Base-by-base conservation (phyloP, 306 rosid genomes). In the Quercus suber region DNA sequence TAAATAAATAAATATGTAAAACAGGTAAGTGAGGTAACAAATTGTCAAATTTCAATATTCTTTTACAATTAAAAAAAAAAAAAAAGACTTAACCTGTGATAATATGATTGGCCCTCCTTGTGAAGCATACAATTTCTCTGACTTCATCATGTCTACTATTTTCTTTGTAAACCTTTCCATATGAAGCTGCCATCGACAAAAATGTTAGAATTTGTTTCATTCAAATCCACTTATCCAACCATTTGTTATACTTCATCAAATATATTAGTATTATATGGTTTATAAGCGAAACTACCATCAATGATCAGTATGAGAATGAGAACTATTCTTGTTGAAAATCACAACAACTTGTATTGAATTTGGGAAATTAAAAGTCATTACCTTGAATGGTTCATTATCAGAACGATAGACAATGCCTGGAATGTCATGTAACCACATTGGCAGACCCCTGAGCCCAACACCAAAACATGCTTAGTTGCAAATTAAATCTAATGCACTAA, bases 81-180 rank as follows among this genome's bases (percentile, higher is more conserved):
- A 55, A 55, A 27, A 9, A 37, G 20, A 52, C 15, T 43, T 33
- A 86, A 94, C 97, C 97, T 94, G 97, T 2, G 97, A 92, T 49
- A 92, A 76, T 82, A 95, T 89, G 78, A 92, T 95, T 9, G 98
- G 97, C 19, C 99, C 99, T 61, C 98, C 99, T 76, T 89, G 98
- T 35, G 99, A 88, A 81, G 97, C 99, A 77, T 69, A 95, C 20
- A 95, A 84, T 17, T 81, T 82, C 71, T 88, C 90, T 45, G 91
- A 81, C 85, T 95, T 95, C 98, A 95, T 92, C 88, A 88, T 55
- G 81, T 83, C 63, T 30, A 94, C 99, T 60, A 92, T 89, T 79
- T 81, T 91, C 7, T 86, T 19, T 25, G 95, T 83, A 85, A 89
- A 94, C 65, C 76, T 86, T 76, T 92, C 78, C 99, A 92, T 94